phyloP scores from a whole-genome alignment of 345 rosid species.

The Salix udensis region DNA sequence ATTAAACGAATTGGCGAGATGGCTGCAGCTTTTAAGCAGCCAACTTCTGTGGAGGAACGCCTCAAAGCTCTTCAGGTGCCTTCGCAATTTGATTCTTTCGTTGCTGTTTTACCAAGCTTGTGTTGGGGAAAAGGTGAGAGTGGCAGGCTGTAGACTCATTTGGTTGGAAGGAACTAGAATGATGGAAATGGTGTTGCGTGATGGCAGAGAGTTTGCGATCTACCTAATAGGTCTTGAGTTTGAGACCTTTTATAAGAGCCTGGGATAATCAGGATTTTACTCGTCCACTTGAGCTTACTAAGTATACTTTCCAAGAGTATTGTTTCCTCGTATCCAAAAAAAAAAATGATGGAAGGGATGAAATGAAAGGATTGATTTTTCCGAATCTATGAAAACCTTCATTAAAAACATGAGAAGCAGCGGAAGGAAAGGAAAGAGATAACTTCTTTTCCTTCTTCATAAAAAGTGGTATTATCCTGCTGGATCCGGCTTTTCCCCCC shows the following conservation, averaged over 20 bases:
- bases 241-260: too few relatives aligned
- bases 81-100: neutral
- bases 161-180: neutral
- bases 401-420: neutral
- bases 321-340: too few relatives aligned
- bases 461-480: neutral
- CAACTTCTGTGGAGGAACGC: slow-evolving; percentile 41
- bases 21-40: slow-evolving; percentile 61
- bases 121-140: neutral
- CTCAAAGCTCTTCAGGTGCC: slow-evolving; percentile 61
- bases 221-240: too few relatives aligned
- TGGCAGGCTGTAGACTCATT: neutral
- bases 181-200: neutral
- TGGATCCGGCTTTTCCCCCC: neutral
- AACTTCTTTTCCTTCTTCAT: neutral
- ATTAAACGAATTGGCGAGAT: slow-evolving; percentile 41
- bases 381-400: neutral
- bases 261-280: accelerated
- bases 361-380: neutral
- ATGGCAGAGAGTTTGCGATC: too few relatives aligned
- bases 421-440: neutral
- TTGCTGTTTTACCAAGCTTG: neutral
- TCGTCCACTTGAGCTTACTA: accelerated
- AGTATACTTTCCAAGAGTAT: accelerated
- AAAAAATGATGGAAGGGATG: neutral